Conservation (phyloP, 2,329 filamentous ascomycete genomes). For the Botrytis galanthina region DNA sequence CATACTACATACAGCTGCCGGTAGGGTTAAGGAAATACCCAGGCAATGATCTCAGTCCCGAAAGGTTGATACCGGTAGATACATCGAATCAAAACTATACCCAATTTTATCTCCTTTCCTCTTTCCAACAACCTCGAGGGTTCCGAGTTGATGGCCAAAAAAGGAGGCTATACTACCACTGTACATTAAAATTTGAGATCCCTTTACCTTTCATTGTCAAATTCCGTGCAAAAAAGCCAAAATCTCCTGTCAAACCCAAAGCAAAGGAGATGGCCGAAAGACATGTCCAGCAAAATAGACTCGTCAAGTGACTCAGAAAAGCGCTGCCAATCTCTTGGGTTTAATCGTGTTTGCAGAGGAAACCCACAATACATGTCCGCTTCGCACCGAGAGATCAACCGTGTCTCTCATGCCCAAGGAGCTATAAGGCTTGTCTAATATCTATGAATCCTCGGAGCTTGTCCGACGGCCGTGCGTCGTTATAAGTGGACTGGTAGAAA, state of each 20-base stretch:
- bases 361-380: neutral
- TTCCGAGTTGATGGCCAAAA: neutral
- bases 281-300: neutral
- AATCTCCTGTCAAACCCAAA: neutral
- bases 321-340: neutral
- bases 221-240: neutral
- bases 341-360: neutral
- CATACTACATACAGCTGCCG: neutral
- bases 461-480: neutral
- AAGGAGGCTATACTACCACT: no score
- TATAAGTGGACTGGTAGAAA: neutral
- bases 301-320: neutral
- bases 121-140: neutral
- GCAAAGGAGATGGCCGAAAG: neutral
- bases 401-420: neutral
- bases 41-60: neutral
- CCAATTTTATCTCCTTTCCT: neutral
- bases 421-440: constrained; percentile 10
- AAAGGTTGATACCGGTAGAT: neutral
- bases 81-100: no score
- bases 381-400: neutral
- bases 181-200: neutral
- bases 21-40: neutral
- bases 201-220: neutral
- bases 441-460: neutral